phyloP scores from a whole-genome alignment of 2,329 filamentous ascomycete genomes.

The Fusarium continuum region DNA sequence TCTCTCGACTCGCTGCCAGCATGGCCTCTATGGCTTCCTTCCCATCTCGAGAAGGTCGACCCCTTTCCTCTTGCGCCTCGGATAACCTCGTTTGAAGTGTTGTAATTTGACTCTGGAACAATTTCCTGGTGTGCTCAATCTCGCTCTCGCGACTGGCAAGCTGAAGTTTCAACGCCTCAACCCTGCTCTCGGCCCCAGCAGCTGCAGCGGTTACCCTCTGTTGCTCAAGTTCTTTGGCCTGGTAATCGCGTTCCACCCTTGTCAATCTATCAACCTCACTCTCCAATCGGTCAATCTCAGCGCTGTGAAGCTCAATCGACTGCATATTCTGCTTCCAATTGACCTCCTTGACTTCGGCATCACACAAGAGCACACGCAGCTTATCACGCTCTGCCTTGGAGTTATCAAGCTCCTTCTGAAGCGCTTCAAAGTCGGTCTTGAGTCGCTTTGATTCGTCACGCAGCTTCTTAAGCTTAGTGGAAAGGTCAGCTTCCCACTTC shows the following conservation, averaged over 20 bases:
- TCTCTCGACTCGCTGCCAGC: conserved; percentile 61
- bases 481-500: conserved; percentile 80
- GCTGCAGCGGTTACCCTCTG: conserved; percentile 66
- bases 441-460: conserved; percentile 76
- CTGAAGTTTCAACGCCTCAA: conserved; percentile 67
- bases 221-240: conserved; percentile 70
- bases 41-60: conserved; percentile 41
- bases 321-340: conserved; percentile 70
- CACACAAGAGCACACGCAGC: conserved; percentile 71
- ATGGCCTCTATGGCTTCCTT: conserved; percentile 55
- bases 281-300: conserved; percentile 68
- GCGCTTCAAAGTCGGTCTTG: conserved; percentile 63
- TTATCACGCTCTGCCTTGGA: conserved; percentile 69
- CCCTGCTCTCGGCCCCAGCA: conserved; percentile 65
- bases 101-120: conserved; percentile 61
- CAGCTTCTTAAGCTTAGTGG: conserved; percentile 70
- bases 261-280: conserved; percentile 68
- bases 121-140: conserved; percentile 52
- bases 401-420: conserved; percentile 67
- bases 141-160: conserved; percentile 62
- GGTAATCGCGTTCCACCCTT: conserved; percentile 68
- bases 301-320: conserved; percentile 67
- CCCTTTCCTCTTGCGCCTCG: conserved; percentile 47
- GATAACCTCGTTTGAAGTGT: conserved; percentile 57
- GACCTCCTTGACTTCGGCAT: conserved; percentile 74